phyloP scores from a whole-genome alignment of 306 rosid genomes.

The Corylus heterophylla region DNA sequence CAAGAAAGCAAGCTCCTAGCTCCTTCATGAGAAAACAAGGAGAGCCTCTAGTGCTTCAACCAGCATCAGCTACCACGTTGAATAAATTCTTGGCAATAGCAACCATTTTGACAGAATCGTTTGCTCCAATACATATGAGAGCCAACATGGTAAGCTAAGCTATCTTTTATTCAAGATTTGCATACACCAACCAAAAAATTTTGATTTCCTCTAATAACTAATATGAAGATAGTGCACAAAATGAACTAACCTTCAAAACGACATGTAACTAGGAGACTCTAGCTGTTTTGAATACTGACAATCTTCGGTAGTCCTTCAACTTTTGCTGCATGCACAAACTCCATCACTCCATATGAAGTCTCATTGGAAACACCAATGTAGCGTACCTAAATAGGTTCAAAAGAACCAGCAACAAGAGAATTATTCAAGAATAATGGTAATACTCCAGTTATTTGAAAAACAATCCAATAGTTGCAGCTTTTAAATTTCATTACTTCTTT shows the following conservation, averaged over 20 bases:
- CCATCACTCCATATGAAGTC: slow-evolving; percentile 97
- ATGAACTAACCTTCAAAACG: slow-evolving; percentile 61
- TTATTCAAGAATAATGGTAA: not conserved
- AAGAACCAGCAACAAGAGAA: slow-evolving; percentile 7
- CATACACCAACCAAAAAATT: not conserved
- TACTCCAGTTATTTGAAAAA: not conserved
- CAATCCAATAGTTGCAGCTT: not conserved
- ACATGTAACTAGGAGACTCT: slow-evolving; percentile 67
- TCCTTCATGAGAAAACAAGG: not conserved
- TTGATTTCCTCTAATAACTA: not conserved
- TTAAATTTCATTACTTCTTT: not conserved
- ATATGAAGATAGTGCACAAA: not conserved
- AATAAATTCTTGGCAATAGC: not conserved
- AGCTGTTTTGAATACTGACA: slow-evolving; percentile 84
- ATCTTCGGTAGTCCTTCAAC: slow-evolving; percentile 87
- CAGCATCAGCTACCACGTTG: not conserved
- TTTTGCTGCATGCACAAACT: slow-evolving; percentile 82
- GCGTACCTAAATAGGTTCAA: slow-evolving; percentile 59
- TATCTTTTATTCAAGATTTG: not conserved
- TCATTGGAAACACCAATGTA: slow-evolving; percentile 91
- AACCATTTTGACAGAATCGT: not conserved
- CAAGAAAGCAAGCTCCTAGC: not conserved
- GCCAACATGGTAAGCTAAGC: not conserved
- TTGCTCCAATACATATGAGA: not conserved
- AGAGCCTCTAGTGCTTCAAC: not conserved